A percentile compares a stretch with the other conserved stretches of the same genome.
Evolutionary conservation across 2,329 filamentous ascomycete species (phyloP).

Genomic region (Diplodia scrobiculata): DNA sequence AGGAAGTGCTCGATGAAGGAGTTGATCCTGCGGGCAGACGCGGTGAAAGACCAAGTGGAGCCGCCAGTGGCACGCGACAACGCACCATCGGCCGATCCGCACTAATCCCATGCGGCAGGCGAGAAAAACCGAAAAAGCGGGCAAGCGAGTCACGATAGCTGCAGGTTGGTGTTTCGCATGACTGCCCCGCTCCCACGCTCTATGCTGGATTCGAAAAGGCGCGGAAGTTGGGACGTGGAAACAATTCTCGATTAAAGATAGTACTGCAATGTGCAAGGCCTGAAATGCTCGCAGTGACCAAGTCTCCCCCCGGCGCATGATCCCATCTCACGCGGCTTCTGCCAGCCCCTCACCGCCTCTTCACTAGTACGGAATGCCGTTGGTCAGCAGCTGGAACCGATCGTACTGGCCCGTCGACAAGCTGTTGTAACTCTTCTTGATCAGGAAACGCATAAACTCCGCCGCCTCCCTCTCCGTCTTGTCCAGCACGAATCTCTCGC

Average conservation of each 20-base stretch:
- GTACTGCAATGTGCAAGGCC: not conserved
- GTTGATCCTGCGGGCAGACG: not conserved
- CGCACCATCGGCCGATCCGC: not conserved
- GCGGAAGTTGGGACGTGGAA: not conserved
- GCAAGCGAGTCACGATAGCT: not conserved
- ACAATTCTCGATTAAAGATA: not conserved
- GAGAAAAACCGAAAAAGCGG: not conserved
- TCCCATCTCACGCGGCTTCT: not conserved
- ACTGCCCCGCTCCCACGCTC: not conserved
- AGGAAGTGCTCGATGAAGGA: not conserved
- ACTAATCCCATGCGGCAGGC: not conserved
- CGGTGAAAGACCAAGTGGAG: not conserved
- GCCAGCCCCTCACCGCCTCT: not conserved
- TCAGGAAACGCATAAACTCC: slow-evolving; percentile 86
- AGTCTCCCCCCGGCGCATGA: not conserved
- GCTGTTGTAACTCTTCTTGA: slow-evolving; percentile 86
- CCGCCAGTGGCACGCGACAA: not conserved
- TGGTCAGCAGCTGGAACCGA: slow-evolving; percentile 95
- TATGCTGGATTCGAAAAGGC: not conserved
- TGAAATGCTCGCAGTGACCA: not conserved
- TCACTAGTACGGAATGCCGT: slow-evolving; percentile 86
- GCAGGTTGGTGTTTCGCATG: not conserved
- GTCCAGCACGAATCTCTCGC: slow-evolving; percentile 88
- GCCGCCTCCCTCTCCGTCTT: slow-evolving; percentile 90
- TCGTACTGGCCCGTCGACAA: slow-evolving; percentile 95